These are phyloP conservation scores for Zygoascus flipseniorum DNA, from an alignment of 805 yeast genomes.

Conservation along the genomic window DNA sequence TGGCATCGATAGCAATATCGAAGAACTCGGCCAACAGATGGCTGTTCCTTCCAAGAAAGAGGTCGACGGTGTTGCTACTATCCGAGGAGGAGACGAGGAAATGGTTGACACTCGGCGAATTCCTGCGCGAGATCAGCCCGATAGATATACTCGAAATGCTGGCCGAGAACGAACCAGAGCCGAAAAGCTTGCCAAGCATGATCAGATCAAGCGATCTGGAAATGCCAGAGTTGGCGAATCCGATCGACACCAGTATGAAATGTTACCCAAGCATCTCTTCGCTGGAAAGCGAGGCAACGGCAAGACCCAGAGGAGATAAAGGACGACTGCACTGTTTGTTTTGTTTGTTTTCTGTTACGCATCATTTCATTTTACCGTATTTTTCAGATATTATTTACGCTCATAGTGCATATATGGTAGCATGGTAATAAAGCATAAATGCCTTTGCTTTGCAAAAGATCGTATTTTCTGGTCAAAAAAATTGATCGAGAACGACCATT, in stretches of 20 bases:
- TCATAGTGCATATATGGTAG: not conserved
- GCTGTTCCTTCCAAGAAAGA: conserved; percentile 9
- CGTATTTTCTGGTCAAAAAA: not conserved
- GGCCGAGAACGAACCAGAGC: conserved; percentile 66
- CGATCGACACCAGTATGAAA: conserved; percentile 81
- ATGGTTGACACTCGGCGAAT: conserved; percentile 34
- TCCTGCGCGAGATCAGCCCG: conserved; percentile 52
- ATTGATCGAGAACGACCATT: not conserved
- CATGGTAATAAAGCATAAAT: not conserved
- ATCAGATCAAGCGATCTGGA: conserved; percentile 90
- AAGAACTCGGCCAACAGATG: conserved; percentile 33
- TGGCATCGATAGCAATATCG: conserved; percentile 76
- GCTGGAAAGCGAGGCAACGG: conserved; percentile 97
- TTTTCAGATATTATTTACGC: not conserved
- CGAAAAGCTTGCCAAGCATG: conserved; percentile 76
- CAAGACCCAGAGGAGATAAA: conserved; percentile 77
- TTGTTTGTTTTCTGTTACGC: not conserved
- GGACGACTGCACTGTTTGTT: not conserved
- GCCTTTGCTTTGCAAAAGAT: not conserved
- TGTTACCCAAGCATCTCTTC: conserved; percentile 88
- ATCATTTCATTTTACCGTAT: not conserved
- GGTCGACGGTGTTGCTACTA: conserved; percentile 68
- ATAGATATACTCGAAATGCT: conserved; percentile 76
- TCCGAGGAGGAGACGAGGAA: conserved; percentile 37
- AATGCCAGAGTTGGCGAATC: conserved; percentile 91